phyloP scores from a whole-genome alignment of 2,329 filamentous ascomycete genomes.

The Cordyceps cateniannulata region DNA sequence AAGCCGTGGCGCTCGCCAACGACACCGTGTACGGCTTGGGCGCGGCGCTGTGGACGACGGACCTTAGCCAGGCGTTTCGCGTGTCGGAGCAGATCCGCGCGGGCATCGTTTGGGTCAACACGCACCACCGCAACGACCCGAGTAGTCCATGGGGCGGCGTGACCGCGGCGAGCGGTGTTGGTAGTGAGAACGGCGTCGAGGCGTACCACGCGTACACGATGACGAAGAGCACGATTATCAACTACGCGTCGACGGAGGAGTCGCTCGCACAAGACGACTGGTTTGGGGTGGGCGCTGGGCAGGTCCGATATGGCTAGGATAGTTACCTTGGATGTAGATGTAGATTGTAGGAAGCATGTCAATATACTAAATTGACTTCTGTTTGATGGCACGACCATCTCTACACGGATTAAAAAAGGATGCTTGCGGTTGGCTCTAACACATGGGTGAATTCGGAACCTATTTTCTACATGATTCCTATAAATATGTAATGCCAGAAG shows the following conservation, averaged over 20 bases:
- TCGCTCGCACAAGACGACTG: slow-evolving; percentile 52
- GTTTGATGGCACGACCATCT: no score
- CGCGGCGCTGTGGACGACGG: slow-evolving; percentile 68
- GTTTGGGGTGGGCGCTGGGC: slow-evolving; percentile 53
- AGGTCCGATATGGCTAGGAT: slow-evolving; percentile 36
- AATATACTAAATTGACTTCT: no score
- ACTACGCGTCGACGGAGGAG: slow-evolving; percentile 55
- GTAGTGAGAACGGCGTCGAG: slow-evolving; percentile 66
- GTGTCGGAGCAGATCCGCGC: slow-evolving; percentile 63
- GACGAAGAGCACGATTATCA: slow-evolving; percentile 62
- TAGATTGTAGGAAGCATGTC: not conserved
- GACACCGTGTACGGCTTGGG: slow-evolving; percentile 70
- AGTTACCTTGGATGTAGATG: not conserved
- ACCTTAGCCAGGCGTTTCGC: slow-evolving; percentile 65
- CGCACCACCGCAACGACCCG: slow-evolving; percentile 66
- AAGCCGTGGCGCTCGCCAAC: slow-evolving; percentile 66
- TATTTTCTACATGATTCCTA: no score
- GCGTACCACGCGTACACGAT: slow-evolving; percentile 53
- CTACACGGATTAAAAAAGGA: no score
- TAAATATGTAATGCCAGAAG: no score
- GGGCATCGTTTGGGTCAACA: slow-evolving; percentile 53
- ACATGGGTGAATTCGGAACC: no score
- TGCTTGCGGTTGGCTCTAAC: not conserved
- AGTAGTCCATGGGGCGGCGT: slow-evolving; percentile 65
- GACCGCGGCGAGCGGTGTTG: slow-evolving; percentile 56